Evolutionary conservation across 2,329 filamentous ascomycete genomes (phyloP).

Genomic region (Fusarium circinatum): DNA sequence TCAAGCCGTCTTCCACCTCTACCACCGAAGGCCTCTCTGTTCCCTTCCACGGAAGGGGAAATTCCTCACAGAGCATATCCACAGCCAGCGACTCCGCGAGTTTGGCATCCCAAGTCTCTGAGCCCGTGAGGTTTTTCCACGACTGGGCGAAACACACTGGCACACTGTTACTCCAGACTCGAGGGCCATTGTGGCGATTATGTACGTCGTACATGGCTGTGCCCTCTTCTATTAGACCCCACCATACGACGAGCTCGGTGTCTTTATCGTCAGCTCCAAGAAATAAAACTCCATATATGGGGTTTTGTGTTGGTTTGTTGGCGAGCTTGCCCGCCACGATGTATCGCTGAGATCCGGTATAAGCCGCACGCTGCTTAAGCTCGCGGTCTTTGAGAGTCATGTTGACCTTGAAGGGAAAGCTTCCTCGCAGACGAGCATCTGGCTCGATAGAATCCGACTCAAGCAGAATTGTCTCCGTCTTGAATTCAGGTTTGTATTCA

Average conservation of each 20-base stretch:
- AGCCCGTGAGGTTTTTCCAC: constrained; percentile 41
- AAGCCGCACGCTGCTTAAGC: constrained; percentile 40
- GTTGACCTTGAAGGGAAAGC: constrained; percentile 43
- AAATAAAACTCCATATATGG: constrained; percentile 42
- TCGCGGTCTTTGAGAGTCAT: constrained; percentile 34
- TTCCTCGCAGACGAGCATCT: constrained; percentile 34
- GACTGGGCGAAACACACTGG: constrained; percentile 43
- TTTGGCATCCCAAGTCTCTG: constrained; percentile 28
- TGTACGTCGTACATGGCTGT: constrained; percentile 43
- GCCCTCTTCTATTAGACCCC: constrained; percentile 43
- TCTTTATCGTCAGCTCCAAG: constrained; percentile 38
- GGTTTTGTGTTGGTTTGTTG: constrained; percentile 39
- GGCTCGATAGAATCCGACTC: constrained; percentile 39
- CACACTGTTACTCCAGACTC: constrained; percentile 43
- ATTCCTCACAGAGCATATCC: constrained; percentile 42
- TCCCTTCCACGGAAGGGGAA: constrained; percentile 38
- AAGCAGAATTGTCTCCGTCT: constrained; percentile 40
- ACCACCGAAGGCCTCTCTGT: constrained; percentile 37
- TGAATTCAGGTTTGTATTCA: constrained; percentile 42
- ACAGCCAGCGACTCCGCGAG: constrained; percentile 39
- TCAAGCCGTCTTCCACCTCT: constrained; percentile 40
- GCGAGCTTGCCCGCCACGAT: constrained; percentile 38
- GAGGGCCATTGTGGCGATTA: constrained; percentile 33
- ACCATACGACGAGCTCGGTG: constrained; percentile 43
- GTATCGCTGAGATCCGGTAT: constrained; percentile 42